Evolutionary conservation across 2,329 filamentous ascomycete species (phyloP), one percentile per base, ranked within the genome.

Genomic region (Cladosporium sp.): DNA sequence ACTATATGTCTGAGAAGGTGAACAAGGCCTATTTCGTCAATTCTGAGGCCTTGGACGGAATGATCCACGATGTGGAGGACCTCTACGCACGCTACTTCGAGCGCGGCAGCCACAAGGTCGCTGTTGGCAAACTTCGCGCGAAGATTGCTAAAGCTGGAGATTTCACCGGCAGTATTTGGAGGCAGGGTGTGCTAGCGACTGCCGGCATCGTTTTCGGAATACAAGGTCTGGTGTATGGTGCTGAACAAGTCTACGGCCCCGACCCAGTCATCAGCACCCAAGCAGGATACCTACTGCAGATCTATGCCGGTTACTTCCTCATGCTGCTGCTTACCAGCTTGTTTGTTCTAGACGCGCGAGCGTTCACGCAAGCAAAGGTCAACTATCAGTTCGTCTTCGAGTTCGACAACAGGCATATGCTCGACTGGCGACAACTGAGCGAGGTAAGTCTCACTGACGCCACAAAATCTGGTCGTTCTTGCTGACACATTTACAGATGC

Each of bases 41-140:
- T 70, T 96, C 91, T 70, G 89, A 95, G 58, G 80, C 90, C 2
- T 77, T 96, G 1, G 93, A 97, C 63, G 83, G 83, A 8, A 84
- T 96, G 62, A 87, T 99, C 58, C 83, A 84, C 52, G 83, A 84
- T 0, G 88, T 92, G 0, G 94, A 99, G 71, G 92, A 97, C 73
- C 79, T 99, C 0, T 99, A 97, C 68, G 88, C 93, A 0, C 83
- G 91, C 56, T 97, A 97, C 73, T 97, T 99, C 68, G 93, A 97
- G 74, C 85, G 86, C 47, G 92, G 92, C 3, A 96, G 96, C 71
- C 90, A 88, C 71, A 99, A 99, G 73, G 81, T 97, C 35, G 94
- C 94, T 0, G 87, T 88, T 2, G 87, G 88, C 20, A 97, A 97
- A 74, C 82, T 99, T 19, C 87, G 93, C 47, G 87, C 87, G 58